These are phyloP conservation scores for Spongispora temasekensis DNA, from an alignment of 1,284 basidiomycete genomes.

Conservation along the genomic window DNA sequence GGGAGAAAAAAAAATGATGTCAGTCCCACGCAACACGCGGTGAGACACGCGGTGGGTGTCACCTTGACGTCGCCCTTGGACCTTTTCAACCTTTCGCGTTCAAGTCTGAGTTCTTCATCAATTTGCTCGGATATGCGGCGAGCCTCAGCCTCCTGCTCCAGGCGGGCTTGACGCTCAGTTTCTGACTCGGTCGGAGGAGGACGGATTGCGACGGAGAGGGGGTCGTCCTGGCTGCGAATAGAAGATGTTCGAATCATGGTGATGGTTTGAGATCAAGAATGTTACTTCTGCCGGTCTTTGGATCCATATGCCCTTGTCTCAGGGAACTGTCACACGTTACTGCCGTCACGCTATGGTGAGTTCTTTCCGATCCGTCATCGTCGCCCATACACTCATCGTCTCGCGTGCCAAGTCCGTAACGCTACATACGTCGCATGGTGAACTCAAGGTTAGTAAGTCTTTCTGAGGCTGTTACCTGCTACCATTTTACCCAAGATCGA, in stretches of 20 bases:
- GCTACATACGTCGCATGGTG: constrained; percentile 90
- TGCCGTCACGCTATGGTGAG: constrained; percentile 33
- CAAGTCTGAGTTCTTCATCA: constrained; percentile 72
- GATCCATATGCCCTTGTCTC: neutral
- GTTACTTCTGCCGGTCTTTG: neutral
- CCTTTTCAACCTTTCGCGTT: constrained; percentile 62
- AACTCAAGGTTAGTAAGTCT: constrained; percentile 75
- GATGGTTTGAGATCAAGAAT: constrained; percentile 36
- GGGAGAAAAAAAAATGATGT: constrained; percentile 6
- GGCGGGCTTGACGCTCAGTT: constrained; percentile 55
- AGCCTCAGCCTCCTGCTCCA: constrained; percentile 68
- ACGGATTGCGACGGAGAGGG: constrained; percentile 65
- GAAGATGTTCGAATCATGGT: constrained; percentile 63
- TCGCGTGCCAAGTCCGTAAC: constrained; percentile 81
- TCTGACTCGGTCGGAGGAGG: constrained; percentile 70
- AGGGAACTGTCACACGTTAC: constrained; percentile 28
- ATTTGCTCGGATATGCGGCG: constrained; percentile 75
- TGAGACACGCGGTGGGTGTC: constrained; percentile 19
- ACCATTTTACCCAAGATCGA: constrained; percentile 67
- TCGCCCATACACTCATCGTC: constrained; percentile 16
- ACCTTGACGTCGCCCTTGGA: constrained; percentile 77
- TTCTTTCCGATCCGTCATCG: constrained; percentile 24
- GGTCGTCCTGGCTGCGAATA: constrained; percentile 72
- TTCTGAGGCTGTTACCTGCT: constrained; percentile 1
- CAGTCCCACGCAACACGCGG: constrained; percentile 15